Conservation (phyloP, 345 rosid species). For the Dimocarpus longan region DNA sequence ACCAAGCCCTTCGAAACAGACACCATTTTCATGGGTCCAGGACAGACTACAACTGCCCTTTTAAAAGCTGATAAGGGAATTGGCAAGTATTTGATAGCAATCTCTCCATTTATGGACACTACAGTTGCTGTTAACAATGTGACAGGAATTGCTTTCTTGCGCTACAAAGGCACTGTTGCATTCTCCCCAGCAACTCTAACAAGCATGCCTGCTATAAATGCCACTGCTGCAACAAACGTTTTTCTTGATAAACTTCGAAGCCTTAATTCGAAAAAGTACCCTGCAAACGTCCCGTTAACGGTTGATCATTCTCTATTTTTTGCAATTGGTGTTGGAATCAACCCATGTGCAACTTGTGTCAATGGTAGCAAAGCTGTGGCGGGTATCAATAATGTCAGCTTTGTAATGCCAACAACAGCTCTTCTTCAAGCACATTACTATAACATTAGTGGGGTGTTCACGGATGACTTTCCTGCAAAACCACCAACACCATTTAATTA, state of each 20-base stretch:
- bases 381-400: conserved; percentile 56
- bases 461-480: conserved; percentile 62
- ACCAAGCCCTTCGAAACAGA: conserved; percentile 60
- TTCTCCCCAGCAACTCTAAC: conserved; percentile 42
- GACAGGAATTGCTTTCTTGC: conserved; percentile 47
- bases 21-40: conserved; percentile 64
- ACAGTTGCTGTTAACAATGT: conserved; percentile 54
- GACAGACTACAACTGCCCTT: conserved; percentile 78
- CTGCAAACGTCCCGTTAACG: conserved; percentile 50
- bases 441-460: conserved; percentile 61
- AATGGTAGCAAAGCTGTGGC: conserved; percentile 49
- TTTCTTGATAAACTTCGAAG: conserved; percentile 52
- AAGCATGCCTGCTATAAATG: conserved; percentile 58
- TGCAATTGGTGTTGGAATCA: conserved; percentile 55
- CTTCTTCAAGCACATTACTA: conserved; percentile 73
- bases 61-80: conserved; percentile 41
- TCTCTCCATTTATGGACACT: conserved; percentile 86
- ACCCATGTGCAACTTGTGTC: conserved; percentile 67
- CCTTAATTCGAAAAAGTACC: conserved; percentile 58
- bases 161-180: conserved; percentile 42
- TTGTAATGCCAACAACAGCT: conserved; percentile 59
- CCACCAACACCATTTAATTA: conserved; percentile 57
- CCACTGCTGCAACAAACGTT: conserved; percentile 40
- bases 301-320: conserved; percentile 62
- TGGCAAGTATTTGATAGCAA: conserved; percentile 56